Base-by-base conservation (phyloP, 306 rosid species). In the Quercus engelmannii region DNA sequence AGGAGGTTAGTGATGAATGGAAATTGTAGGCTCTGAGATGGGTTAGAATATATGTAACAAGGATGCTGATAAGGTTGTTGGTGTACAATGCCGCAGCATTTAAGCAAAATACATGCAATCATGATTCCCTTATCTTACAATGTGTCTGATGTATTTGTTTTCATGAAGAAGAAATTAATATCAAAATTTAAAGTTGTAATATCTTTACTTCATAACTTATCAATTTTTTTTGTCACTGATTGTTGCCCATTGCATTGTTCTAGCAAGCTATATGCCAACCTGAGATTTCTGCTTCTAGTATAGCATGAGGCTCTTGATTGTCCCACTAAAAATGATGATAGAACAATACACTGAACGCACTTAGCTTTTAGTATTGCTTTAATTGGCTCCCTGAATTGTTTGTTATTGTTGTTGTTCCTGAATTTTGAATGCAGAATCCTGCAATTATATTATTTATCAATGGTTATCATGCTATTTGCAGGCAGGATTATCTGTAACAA, bases 401-500 rank as follows among this genome's bases (percentile, higher is more conserved):
- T 79, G 20, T 20, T 23, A 13, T 73, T 55, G 46, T 19, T 11
- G 11, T 28, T 61, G 28, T 56, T 19, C 1, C n/a, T 4, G 21
- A 21, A 30, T 59, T 59, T 23, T 21, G 17, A 23, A 10, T 13
- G 30, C 31, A 23, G 65, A 21, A 57, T 64, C 13, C 31, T 4
- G 10, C 26, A 33, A 43, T 46, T n/a, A 74, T 28, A 28, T 79
- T 57, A 28, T 70, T 86, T 69, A 62, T 51, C 63, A 74, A 70
- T 74, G 33, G 25, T 69, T 82, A 41, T 69, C 30, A 79, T 87
- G 33, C 71, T 79, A 83, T 76, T 46, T 83, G 76, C 92, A 96
- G 99, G 88, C 83, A 18, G 92, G 92, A 83, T 82, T 86, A 69
- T 83, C 85, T 28, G 83, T 81, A 33, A 18, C 93, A n/a, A 93